Percentiles rank a stretch among this genome's conserved stretches.
phyloP scores from a whole-genome alignment of 805 yeast species.

The Pichia californica region DNA sequence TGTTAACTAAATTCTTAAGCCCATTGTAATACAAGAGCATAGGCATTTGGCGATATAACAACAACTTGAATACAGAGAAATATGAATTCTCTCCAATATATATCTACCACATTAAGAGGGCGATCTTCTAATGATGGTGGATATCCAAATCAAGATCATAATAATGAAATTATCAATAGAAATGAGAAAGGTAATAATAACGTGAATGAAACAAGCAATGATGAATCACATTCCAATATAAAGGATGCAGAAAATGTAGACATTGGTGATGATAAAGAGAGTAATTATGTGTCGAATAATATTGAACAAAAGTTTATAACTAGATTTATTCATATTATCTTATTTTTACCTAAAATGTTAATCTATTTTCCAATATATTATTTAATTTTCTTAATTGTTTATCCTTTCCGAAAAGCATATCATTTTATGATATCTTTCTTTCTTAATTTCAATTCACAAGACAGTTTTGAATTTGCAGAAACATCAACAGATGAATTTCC shows the following conservation, averaged over 20 bases:
- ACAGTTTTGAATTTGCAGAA: not conserved
- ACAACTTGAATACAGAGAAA: too few relatives aligned
- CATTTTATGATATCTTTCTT: not conserved
- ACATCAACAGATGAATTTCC: not conserved
- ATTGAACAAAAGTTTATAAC: not conserved
- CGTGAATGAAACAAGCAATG: not conserved
- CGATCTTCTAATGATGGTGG: too few relatives aligned
- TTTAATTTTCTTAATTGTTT: not conserved
- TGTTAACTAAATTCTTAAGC: too few relatives aligned
- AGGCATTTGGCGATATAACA: too few relatives aligned
- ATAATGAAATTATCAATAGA: not conserved
- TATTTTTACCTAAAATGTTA: conserved; percentile 4
- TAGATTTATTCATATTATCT: not conserved
- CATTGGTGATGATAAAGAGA: not conserved
- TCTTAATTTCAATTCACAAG: too few relatives aligned
- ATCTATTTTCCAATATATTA: conserved; percentile 6
- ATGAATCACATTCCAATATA: too few relatives aligned
- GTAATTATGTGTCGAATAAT: not conserved
- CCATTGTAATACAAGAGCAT: too few relatives aligned
- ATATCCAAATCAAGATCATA: not conserved
- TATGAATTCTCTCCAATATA: conserved; percentile 9
- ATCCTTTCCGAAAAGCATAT: conserved; percentile 2
- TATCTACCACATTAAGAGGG: not conserved
- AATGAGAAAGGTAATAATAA: not conserved
- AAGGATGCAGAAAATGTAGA: not conserved